These are phyloP conservation scores for Cercospora sp. DNA, from an alignment of 2,329 filamentous ascomycete genomes.

Conservation along the genomic window DNA sequence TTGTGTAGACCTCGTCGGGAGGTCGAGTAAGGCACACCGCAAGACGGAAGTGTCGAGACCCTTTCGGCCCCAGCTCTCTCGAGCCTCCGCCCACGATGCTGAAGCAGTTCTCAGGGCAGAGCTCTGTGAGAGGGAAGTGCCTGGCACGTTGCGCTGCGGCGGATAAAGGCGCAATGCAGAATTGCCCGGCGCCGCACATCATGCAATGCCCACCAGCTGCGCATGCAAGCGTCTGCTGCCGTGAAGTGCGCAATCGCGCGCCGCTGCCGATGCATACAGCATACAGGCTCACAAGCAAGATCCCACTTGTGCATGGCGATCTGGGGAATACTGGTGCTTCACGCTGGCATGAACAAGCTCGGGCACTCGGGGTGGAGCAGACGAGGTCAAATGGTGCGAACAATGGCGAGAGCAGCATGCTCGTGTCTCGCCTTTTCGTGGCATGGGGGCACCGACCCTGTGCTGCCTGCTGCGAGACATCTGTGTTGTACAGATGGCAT, in stretches of 20 bases:
- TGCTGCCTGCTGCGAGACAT: conserved; percentile 21
- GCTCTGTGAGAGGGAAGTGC: not conserved
- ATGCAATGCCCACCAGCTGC: conserved; percentile 20
- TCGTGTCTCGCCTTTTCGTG: conserved; percentile 21
- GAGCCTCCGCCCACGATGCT: not conserved
- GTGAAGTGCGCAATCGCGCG: conserved; percentile 25
- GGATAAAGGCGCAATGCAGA: conserved; percentile 23
- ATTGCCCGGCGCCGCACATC: conserved; percentile 17
- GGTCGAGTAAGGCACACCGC: conserved; percentile 14
- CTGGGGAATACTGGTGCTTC: conserved; percentile 19
- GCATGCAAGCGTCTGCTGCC: conserved; percentile 25
- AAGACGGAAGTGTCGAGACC: conserved; percentile 4
- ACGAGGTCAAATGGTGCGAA: conserved; percentile 22
- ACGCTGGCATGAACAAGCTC: conserved; percentile 6
- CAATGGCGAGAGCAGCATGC: conserved; percentile 21
- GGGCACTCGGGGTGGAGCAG: not conserved
- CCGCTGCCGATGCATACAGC: conserved; percentile 27
- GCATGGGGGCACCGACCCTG: conserved; percentile 21
- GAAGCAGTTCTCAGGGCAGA: not conserved
- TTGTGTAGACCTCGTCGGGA: conserved; percentile 18
- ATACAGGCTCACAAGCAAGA: conserved; percentile 19
- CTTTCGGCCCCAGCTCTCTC: not conserved
- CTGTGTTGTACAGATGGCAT: conserved; percentile 25
- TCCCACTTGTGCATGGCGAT: conserved; percentile 24
- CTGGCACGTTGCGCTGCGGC: conserved; percentile 22